Conservation (phyloP, 768 basidiomycete species). For the Galerina marginata region DNA sequence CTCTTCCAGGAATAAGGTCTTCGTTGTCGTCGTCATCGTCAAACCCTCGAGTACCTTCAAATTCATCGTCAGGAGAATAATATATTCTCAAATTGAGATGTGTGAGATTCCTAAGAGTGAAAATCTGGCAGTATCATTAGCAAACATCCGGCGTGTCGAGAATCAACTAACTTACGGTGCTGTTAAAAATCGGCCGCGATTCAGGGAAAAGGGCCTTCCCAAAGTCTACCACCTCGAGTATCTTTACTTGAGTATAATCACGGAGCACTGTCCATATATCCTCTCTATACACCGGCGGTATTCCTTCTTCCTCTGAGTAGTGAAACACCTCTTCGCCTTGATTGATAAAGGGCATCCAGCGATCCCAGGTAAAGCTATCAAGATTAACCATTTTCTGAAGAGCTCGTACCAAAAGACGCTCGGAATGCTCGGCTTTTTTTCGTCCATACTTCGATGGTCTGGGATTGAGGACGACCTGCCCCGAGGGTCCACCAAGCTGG, state of each 20-base stretch:
- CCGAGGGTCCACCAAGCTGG: background rate
- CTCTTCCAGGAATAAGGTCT: slow-evolving; percentile 12
- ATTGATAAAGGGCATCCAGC: slow-evolving; percentile 21
- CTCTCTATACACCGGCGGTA: slow-evolving; percentile 8
- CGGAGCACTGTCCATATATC: slow-evolving; percentile 27
- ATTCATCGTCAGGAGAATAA: slow-evolving; percentile 9
- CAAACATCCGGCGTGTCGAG: background rate
- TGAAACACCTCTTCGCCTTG: slow-evolving; percentile 18
- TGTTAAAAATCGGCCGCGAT: slow-evolving; percentile 20
- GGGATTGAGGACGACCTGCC: too few species aligned
- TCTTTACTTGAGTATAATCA: slow-evolving; percentile 16
- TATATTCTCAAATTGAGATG: slow-evolving; percentile 20
- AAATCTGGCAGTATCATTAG: slow-evolving; percentile 13
- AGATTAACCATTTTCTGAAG: slow-evolving; percentile 19
- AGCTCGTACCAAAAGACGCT: slow-evolving; percentile 19
- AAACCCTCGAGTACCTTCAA: background rate
- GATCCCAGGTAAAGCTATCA: slow-evolving; percentile 24
- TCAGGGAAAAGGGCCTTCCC: slow-evolving; percentile 12
- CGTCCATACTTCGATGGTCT: background rate
- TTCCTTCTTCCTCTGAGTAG: background rate
- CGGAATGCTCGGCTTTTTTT: slow-evolving; percentile 7
- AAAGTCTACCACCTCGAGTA: slow-evolving; percentile 21
- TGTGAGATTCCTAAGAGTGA: slow-evolving; percentile 21
- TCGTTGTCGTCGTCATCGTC: slow-evolving; percentile 9
- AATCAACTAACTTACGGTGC: slow-evolving; percentile 14